phyloP scores from a whole-genome alignment of 208 protist genomes.

The Borovskyia barvae region DNA sequence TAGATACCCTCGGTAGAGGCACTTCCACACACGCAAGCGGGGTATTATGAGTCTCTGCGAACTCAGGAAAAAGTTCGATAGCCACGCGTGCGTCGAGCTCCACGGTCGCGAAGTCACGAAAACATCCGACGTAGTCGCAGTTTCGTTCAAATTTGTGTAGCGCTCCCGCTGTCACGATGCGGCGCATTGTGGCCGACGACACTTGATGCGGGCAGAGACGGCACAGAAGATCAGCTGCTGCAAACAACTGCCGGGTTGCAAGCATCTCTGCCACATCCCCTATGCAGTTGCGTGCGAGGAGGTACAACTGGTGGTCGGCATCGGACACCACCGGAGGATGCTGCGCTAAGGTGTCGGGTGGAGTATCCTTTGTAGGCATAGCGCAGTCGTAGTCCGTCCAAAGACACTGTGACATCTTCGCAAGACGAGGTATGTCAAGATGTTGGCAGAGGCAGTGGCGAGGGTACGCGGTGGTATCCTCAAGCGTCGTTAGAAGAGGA shows the following conservation, averaged over 20 bases:
- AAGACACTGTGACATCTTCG: constrained; percentile 31
- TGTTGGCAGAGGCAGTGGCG: constrained; percentile 13
- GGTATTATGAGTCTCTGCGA: not conserved
- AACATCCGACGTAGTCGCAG: constrained; percentile 33
- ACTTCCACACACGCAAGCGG: not conserved
- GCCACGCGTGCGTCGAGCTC: constrained; percentile 45
- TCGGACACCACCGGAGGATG: constrained; percentile 35
- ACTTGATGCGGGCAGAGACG: constrained; percentile 61
- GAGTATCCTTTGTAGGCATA: constrained; percentile 22
- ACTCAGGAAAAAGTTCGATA: constrained; percentile 43
- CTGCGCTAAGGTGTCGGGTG: constrained; percentile 17
- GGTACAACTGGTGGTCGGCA: constrained; percentile 28
- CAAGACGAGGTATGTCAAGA: constrained; percentile 10
- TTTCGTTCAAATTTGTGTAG: constrained; percentile 37
- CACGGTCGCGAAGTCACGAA: constrained; percentile 42
- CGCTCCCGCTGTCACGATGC: constrained; percentile 33
- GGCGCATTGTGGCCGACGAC: constrained; percentile 16
- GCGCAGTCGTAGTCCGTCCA: constrained; percentile 52
- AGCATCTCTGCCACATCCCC: constrained; percentile 30
- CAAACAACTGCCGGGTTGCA: constrained; percentile 24
- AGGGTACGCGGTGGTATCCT: not conserved
- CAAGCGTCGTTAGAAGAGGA: constrained; percentile 42
- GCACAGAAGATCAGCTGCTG: constrained; percentile 46
- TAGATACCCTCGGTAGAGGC: not conserved
- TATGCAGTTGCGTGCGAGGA: constrained; percentile 32